These are phyloP conservation scores for Amaranthus hypochondriacus DNA, from an alignment of 148 eudicot species.

Conservation along the genomic window DNA sequence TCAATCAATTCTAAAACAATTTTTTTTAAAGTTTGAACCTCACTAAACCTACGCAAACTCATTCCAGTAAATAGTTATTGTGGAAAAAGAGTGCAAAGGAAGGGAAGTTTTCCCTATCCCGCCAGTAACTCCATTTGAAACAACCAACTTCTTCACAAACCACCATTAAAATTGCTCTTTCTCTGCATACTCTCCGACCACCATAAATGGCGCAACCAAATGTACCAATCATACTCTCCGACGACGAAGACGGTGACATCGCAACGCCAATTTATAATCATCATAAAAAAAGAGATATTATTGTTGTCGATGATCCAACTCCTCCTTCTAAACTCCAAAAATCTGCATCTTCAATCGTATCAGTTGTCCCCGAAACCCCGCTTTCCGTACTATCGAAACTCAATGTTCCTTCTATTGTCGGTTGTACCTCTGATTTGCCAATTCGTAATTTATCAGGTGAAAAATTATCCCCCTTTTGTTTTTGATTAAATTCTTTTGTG, in stretches of 20 bases:
- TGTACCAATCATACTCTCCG: conserved; percentile 35
- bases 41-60: too few species aligned
- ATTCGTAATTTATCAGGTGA: conserved; percentile 30
- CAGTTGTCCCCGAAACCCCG: conserved; percentile 48
- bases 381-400: conserved; percentile 27
- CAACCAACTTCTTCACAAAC: conserved; percentile 7
- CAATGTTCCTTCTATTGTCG: conserved; percentile 14
- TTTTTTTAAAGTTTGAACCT: too few species aligned
- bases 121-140: conserved; percentile 8
- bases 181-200: background rate
- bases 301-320: conserved; percentile 35
- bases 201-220: conserved; percentile 30
- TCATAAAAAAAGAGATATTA: conserved; percentile 24
- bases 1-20: too few species aligned
- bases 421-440: conserved; percentile 19
- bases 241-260: conserved; percentile 33
- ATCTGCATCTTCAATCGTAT: conserved; percentile 19
- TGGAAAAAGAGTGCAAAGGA: background rate
- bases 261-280: conserved; percentile 15
- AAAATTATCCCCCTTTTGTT: background rate
- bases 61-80: too few species aligned
- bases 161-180: conserved; percentile 22
- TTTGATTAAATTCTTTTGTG: background rate
- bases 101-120: background rate
- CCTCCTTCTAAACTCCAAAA: conserved; percentile 17